Evolutionary conservation across 495 filamentous ascomycete genomes (phyloP), one percentile per base, ranked within the genome.

Genomic region (Lichina pygmaea): DNA sequence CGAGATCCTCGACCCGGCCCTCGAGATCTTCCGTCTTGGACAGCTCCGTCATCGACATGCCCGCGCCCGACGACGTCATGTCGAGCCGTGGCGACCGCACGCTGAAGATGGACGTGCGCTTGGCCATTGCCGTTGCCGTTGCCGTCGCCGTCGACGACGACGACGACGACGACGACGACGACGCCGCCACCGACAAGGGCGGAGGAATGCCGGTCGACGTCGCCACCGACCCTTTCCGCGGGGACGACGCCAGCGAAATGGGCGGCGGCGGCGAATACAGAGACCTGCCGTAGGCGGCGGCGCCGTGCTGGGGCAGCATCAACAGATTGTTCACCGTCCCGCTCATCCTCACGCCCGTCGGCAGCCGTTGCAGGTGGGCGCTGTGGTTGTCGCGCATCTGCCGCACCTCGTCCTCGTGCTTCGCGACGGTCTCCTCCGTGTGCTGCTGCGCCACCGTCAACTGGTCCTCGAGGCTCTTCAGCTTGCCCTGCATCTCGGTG

Each of bases 331-430:
- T 24, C 24, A 4, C 24, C 24, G 24, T 24, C 2, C 24, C 24
- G 24, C 24, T 24, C 24, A 24, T 24, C 24, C 24, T 24, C 4
- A 24, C 24, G 24, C 24, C 24, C 24, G 24, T 24, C 58, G 78
- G 77, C 54, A 89, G 66, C 11, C 86, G 77, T 50, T 73, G 72
- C 17, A 94, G 70, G 55, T 92, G 80, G 4, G 64, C 62, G 57
- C 67, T 81, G 54, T 91, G 81, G 49, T 67, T 78, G 43, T 91
- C 84, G 49, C 77, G 72, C 40, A 97, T 58, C 15, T 64, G 58
- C 7, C 69, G 63, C 34, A 92, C 65, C 57, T 94, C 83, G 32
- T 93, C 84, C 58, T 95, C 89, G 54, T 93, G 81, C 43, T 70
- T 71, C 42, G 68, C 53, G 53, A 94, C 73, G 33, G 72, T 71